A percentile compares a stretch with the other conserved stretches of the same genome.
phyloP scores from a whole-genome alignment of 768 basidiomycete genomes.

The Termitomyces sp. region DNA sequence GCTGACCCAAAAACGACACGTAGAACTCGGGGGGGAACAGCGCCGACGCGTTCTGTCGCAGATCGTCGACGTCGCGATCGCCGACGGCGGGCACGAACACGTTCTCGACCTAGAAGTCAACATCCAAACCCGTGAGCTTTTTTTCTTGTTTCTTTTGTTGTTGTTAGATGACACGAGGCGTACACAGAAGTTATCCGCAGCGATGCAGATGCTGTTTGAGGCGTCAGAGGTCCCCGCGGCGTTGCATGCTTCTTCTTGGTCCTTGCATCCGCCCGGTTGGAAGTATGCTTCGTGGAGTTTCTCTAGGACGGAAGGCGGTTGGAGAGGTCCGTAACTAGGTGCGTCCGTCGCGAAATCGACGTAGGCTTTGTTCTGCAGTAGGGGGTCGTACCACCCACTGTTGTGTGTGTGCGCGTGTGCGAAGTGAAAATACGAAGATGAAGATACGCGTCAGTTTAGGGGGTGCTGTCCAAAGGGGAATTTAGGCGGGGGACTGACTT shows the following conservation, averaged over 20 bases:
- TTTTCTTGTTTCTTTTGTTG: no score
- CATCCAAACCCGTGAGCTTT: no score
- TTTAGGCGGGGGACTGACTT: conserved; percentile 32
- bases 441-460: no score
- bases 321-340: conserved; percentile 63
- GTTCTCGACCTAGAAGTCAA: conserved; percentile 39
- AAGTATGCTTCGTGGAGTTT: conserved; percentile 47
- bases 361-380: conserved; percentile 58
- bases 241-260: conserved; percentile 52
- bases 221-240: conserved; percentile 40
- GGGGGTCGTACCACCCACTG: conserved; percentile 65
- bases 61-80: conserved; percentile 48
- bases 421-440: no score
- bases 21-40: conserved; percentile 57
- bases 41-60: conserved; percentile 49
- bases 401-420: no score
- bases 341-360: conserved; percentile 56
- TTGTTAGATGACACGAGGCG: conserved; percentile 13
- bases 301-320: conserved; percentile 37
- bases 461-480: no score
- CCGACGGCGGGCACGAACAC: conserved; percentile 49
- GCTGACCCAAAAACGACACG: conserved; percentile 35
- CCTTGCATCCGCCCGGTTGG: conserved; percentile 43
- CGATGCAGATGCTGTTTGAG: conserved; percentile 45
- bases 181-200: conserved; percentile 55